A percentile compares a stretch with the other conserved stretches of the same genome.
These are phyloP conservation scores for Debaryomyces prosopidis DNA, from an alignment of 805 yeast species.

Conservation along the genomic window DNA sequence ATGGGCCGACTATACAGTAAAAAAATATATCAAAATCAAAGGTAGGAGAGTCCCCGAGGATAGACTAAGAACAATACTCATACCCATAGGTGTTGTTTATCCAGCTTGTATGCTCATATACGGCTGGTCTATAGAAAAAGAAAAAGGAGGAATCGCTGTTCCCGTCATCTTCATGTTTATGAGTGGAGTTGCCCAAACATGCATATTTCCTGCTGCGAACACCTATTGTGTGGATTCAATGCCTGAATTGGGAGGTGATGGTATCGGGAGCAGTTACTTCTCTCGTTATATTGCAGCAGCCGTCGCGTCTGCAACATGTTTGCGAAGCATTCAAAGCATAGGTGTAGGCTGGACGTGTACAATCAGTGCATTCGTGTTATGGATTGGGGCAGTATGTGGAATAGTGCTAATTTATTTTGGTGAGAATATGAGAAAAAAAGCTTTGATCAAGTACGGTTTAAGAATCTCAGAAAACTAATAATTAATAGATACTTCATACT, in stretches of 20 bases:
- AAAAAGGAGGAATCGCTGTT: constrained; percentile 55
- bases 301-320: constrained; percentile 49
- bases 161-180: constrained; percentile 52
- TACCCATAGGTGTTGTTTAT: constrained; percentile 43
- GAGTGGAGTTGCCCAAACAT: constrained; percentile 52
- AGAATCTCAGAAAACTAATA: neutral
- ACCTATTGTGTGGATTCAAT: constrained; percentile 60
- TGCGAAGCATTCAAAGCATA: constrained; percentile 45
- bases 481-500: neutral
- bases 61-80: constrained; percentile 16
- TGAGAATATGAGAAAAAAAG: constrained; percentile 22
- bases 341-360: constrained; percentile 62
- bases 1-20: constrained; percentile 51
- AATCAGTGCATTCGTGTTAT: constrained; percentile 44
- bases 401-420: constrained; percentile 41
- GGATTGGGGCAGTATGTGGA: constrained; percentile 36
- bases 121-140: constrained; percentile 53
- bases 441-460: constrained; percentile 4
- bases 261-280: constrained; percentile 55
- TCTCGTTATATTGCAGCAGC: constrained; percentile 53
- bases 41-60: constrained; percentile 50
- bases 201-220: constrained; percentile 52
- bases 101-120: constrained; percentile 49
- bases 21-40: constrained; percentile 39
- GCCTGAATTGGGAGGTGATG: constrained; percentile 56